Percentiles rank a stretch among this genome's conserved stretches.
Conservation (phyloP, 345 rosid species). For the Moricandia moricandioides region DNA sequence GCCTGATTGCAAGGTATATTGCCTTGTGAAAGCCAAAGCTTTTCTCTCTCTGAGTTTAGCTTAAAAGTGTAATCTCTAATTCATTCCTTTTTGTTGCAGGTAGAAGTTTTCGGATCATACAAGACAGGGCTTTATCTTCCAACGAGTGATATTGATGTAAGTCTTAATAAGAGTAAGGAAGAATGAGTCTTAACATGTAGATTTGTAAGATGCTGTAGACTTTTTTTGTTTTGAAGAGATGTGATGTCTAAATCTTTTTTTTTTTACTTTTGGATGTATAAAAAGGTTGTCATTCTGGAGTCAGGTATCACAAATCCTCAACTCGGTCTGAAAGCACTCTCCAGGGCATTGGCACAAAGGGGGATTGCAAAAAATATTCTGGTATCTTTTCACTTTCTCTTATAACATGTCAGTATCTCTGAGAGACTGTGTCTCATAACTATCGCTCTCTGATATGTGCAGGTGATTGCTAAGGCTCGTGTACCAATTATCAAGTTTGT, state of each 20-base stretch:
- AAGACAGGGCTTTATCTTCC: constrained; percentile 89
- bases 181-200: neutral
- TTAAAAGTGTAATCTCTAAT: neutral
- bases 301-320: constrained; percentile 76
- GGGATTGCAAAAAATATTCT: constrained; percentile 80
- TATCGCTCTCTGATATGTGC: constrained; percentile 6
- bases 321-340: constrained; percentile 70
- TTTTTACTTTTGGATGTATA: neutral
- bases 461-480: constrained; percentile 94
- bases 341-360: constrained; percentile 74
- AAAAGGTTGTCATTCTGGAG: constrained; percentile 78
- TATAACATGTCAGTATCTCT: neutral
- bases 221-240: neutral
- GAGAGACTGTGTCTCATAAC: neutral
- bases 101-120: constrained; percentile 86
- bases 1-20: constrained; percentile 81
- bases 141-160: constrained; percentile 93
- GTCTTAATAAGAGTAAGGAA: constrained; percentile 19
- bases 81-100: constrained; percentile 42
- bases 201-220: neutral
- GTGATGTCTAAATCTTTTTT: neutral
- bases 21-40: neutral
- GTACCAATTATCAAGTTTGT: constrained; percentile 92
- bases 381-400: constrained; percentile 41
- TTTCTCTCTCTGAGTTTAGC: neutral